Conservation (phyloP, 2,329 filamentous ascomycete species). For the Neofusicoccum sp. region DNA sequence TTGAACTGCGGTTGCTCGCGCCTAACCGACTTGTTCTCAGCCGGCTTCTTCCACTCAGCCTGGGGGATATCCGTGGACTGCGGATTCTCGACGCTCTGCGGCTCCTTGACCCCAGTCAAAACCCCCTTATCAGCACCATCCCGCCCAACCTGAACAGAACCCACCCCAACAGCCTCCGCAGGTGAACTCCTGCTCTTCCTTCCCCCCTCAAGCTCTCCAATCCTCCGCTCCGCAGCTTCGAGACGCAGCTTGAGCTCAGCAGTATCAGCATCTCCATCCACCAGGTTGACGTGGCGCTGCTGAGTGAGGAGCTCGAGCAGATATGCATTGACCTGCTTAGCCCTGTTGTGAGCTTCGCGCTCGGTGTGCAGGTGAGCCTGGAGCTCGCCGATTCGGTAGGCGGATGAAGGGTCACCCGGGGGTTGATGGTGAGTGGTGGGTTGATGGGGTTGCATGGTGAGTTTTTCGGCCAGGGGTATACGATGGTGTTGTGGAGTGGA, state of each 20-base stretch:
- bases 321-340: background rate
- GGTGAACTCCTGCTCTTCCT: background rate
- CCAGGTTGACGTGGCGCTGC: background rate
- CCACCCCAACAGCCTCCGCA: background rate
- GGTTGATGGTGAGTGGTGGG: background rate
- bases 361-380: background rate
- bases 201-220: background rate
- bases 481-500: background rate
- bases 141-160: background rate
- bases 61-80: background rate
- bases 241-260: background rate
- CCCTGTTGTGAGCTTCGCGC: background rate
- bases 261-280: too few species aligned
- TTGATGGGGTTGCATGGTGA: background rate
- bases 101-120: background rate
- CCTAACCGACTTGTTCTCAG: background rate
- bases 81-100: too few species aligned
- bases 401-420: background rate
- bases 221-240: background rate
- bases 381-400: background rate
- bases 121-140: background rate
- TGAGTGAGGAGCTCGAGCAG: background rate
- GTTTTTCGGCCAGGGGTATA: background rate
- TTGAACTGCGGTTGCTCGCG: background rate
- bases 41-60: slow-evolving; percentile 2